Evolutionary conservation across 331 rosid species (phyloP).

Genomic region (Stylosanthes scabra): DNA sequence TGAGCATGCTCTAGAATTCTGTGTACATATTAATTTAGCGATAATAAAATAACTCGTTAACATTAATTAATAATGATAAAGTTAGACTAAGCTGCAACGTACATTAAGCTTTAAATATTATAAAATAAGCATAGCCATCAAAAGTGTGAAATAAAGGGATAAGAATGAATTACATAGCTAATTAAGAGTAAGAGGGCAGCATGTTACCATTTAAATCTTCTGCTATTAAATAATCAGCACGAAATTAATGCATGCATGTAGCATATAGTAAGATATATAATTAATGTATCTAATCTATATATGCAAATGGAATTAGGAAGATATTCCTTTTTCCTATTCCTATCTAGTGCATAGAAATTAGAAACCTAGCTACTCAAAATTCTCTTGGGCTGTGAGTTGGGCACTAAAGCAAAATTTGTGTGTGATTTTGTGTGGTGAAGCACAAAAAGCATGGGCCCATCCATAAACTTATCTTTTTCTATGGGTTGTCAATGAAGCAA

Average conservation of each 20-base stretch:
- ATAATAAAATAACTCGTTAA: too few relatives aligned
- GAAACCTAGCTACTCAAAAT: conserved; percentile 47
- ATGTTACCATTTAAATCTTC: neutral
- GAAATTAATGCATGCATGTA: conserved; percentile 1
- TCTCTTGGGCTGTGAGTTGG: conserved; percentile 43
- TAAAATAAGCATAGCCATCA: conserved; percentile 9
- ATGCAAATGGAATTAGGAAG: conserved; percentile 29
- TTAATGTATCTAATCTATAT: neutral
- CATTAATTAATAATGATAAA: neutral
- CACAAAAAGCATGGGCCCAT: conserved; percentile 71
- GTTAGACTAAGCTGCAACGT: neutral
- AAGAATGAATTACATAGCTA: conserved; percentile 20
- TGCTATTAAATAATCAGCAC: conserved; percentile 8
- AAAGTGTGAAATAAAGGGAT: conserved; percentile 25
- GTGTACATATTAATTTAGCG: too few relatives aligned
- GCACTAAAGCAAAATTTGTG: conserved; percentile 15
- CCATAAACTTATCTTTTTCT: conserved; percentile 40
- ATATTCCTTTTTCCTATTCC: conserved; percentile 32
- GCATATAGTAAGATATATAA: conserved; percentile 23
- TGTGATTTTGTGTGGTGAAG: conserved; percentile 37
- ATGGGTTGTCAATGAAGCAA: conserved; percentile 47
- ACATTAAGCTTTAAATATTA: neutral
- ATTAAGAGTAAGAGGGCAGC: too few relatives aligned
- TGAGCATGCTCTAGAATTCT: too few relatives aligned
- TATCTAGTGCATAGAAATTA: conserved; percentile 39